Evolutionary conservation across 2,329 filamentous ascomycete genomes (phyloP), one percentile per base, ranked within the genome.

Genomic region (Fusarium camptoceras): DNA sequence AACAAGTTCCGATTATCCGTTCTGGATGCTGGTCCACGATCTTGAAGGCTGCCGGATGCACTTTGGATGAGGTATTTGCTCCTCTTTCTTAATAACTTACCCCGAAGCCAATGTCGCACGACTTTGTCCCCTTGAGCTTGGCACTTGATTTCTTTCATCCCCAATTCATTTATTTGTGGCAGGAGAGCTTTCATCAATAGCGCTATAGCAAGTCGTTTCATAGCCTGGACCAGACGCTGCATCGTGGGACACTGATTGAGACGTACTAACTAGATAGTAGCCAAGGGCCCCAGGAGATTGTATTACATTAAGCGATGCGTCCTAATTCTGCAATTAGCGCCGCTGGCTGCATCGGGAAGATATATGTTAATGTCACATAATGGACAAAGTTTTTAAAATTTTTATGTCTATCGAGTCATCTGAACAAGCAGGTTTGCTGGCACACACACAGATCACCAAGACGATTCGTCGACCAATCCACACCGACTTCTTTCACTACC

Each of bases 241-340:
- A 57, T 62, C 64, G 55, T 73, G 55, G 64, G 55, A 66, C 59
- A 27, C 51, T 68, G 63, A 65, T 63, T 67, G 55, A 56, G 60
- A 63, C 60, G 57, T 69, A 49, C 55, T 46, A n/a, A n/a, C n/a
- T n/a, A n/a, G n/a, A n/a, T n/a, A 64, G 55, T 47, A 51, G 55
- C 34, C 55, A 68, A 63, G 63, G 59, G 58, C 55, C 34, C 53
- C 37, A 53, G 73, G 70, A 75, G 68, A 75, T 75, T 75, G 61
- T 67, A 24, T 24, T 31, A 25, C 66, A 50, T 63, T 64, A 37
- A 60, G 54, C 68, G 51, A 64, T 66, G 44, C 46, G 24, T 66
- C 68, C 65, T 30, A 60, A 64, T 22, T 46, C 61, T 37, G 43
- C 61, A 51, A 41, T 62, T 30, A 28, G 39, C 46, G 46, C 43